phyloP scores from a whole-genome alignment of 2,329 filamentous ascomycete genomes.

The Rhynchosporium agropyri region DNA sequence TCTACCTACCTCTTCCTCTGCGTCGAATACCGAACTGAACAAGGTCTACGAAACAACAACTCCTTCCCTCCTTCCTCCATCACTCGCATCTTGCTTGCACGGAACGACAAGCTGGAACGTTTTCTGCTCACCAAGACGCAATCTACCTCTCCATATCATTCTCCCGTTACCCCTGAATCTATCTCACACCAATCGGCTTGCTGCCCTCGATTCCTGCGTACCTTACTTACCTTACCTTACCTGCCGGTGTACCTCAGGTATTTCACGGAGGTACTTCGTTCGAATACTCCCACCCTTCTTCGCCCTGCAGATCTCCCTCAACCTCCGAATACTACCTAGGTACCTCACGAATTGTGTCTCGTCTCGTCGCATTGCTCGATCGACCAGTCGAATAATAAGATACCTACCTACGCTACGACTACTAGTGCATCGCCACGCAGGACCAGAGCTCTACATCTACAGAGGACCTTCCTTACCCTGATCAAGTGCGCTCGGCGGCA shows the following conservation, averaged over 20 bases:
- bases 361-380: not conserved
- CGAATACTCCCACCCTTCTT: not conserved
- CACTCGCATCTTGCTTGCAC: not conserved
- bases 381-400: not conserved
- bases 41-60: not conserved
- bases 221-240: not conserved
- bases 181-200: conserved; percentile 8
- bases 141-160: not conserved
- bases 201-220: not conserved
- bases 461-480: not conserved
- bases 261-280: no score
- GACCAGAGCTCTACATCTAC: not conserved
- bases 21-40: not conserved
- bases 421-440: conserved; percentile 5
- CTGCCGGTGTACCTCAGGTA: no score
- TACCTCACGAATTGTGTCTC: not conserved
- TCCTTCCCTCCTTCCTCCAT: not conserved
- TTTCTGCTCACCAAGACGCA: not conserved
- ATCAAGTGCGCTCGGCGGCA: conserved; percentile 5
- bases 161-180: conserved; percentile 5
- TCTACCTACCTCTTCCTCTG: not conserved
- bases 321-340: not conserved
- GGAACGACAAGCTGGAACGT: not conserved
- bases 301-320: conserved; percentile 12
- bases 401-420: not conserved